These are phyloP conservation scores for Ceratocystis harringtonii DNA, from an alignment of 2,329 filamentous ascomycete genomes.

Conservation along the genomic window DNA sequence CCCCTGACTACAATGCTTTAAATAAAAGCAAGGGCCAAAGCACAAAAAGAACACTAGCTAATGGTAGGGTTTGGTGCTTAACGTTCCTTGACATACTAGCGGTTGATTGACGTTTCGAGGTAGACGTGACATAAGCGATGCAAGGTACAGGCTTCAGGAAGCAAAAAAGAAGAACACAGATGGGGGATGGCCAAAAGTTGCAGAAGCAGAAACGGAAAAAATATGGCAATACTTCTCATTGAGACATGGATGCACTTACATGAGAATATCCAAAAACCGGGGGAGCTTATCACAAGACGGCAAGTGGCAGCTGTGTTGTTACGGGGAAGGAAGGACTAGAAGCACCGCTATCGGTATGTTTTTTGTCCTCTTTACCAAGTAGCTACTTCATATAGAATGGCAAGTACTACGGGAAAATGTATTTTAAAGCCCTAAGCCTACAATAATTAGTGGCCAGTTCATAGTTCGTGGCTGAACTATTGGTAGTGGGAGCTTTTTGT, in stretches of 20 bases:
- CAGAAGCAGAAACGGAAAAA: not conserved
- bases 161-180: not conserved
- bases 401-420: too few relatives aligned
- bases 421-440: too few relatives aligned
- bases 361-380: not conserved
- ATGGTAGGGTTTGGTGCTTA: not conserved
- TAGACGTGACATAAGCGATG: not conserved
- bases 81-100: not conserved
- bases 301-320: not conserved
- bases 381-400: not conserved
- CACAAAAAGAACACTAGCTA: not conserved
- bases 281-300: not conserved
- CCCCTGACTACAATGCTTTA: not conserved
- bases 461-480: not conserved
- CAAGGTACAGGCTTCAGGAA: not conserved
- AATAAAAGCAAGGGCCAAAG: not conserved
- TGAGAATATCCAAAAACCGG: not conserved
- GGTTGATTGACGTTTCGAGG: not conserved
- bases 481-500: not conserved
- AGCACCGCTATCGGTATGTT: not conserved
- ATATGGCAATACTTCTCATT: not conserved
- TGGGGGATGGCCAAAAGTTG: not conserved
- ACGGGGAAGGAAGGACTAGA: not conserved
- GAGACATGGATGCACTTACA: not conserved
- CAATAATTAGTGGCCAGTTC: too few relatives aligned